Conservation (phyloP, 129 eudicot genomes). For the Oenanthe sinensis region DNA sequence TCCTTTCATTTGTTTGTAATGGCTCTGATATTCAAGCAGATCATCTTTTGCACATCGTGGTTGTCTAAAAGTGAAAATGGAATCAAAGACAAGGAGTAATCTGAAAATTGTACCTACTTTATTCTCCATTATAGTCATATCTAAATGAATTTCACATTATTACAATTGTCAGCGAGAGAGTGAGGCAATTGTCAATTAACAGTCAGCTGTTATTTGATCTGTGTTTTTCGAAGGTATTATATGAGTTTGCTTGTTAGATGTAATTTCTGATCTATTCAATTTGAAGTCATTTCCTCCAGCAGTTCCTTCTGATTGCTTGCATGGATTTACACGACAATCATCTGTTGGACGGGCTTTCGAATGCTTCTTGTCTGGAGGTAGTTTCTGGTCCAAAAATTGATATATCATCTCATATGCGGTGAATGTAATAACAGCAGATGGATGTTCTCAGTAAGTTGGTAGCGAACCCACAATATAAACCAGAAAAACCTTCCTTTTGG, state of each 20-base stretch:
- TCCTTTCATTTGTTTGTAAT: not conserved
- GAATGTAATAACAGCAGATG: constrained; percentile 88
- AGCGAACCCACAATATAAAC: constrained; percentile 86
- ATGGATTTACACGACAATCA: constrained; percentile 26
- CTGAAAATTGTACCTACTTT: constrained; percentile 20
- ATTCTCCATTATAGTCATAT: constrained; percentile 11
- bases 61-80: not conserved
- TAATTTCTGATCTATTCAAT: constrained; percentile 30
- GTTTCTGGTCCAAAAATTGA: constrained; percentile 40
- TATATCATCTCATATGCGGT: constrained; percentile 90
- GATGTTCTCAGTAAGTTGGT: constrained; percentile 84
- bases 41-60: not conserved
- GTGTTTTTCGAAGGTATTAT: constrained; percentile 20
- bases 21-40: not conserved
- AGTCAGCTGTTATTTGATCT: constrained; percentile 20
- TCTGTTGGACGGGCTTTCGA: constrained; percentile 21
- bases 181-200: not conserved
- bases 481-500: constrained; percentile 57
- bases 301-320: constrained; percentile 15
- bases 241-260: constrained; percentile 35
- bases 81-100: not conserved
- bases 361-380: constrained; percentile 39
- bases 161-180: constrained; percentile 3
- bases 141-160: constrained; percentile 4
- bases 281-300: constrained; percentile 9